A percentile compares a stretch with the other conserved stretches of the same genome.
phyloP scores from a whole-genome alignment of 805 yeast genomes.

The Ogataea methylovora region DNA sequence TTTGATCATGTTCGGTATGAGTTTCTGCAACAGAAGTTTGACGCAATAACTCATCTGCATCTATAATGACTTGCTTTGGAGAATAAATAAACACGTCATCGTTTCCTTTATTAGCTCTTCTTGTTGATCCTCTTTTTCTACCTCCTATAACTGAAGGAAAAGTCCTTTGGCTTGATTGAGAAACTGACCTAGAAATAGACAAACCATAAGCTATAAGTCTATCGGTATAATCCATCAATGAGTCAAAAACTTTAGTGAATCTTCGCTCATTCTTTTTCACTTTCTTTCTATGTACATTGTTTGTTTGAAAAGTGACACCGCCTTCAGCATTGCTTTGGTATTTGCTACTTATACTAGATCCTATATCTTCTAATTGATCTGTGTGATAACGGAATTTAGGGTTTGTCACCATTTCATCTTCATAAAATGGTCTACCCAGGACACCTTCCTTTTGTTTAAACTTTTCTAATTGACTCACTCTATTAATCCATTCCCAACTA shows the following conservation, averaged over 20 bases:
- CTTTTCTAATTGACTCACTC: conserved; percentile 49
- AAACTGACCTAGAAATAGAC: conserved; percentile 45
- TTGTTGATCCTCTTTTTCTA: not conserved
- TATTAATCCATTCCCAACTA: conserved; percentile 83
- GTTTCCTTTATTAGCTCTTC: not conserved
- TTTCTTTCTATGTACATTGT: not conserved
- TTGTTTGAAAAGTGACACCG: not conserved
- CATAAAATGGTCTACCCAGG: conserved; percentile 67
- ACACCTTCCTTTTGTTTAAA: conserved; percentile 61
- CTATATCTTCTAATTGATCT: too few species aligned
- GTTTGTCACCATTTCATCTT: conserved; percentile 36
- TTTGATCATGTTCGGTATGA: too few species aligned
- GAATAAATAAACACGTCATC: conserved; percentile 35
- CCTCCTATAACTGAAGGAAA: too few species aligned
- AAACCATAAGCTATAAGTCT: conserved; percentile 49
- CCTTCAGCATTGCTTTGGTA: not conserved
- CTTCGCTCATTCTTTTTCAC: not conserved
- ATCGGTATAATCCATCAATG: conserved; percentile 38
- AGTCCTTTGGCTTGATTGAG: too few species aligned
- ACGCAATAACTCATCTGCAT: too few species aligned
- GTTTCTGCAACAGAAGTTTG: too few species aligned
- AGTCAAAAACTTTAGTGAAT: not conserved
- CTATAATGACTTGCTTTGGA: conserved; percentile 34
- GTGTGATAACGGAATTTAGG: too few species aligned
- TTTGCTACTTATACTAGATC: too few species aligned